Conservation (phyloP, 352 stramenopile genomes). For the Globisporangium sylvaticum region DNA sequence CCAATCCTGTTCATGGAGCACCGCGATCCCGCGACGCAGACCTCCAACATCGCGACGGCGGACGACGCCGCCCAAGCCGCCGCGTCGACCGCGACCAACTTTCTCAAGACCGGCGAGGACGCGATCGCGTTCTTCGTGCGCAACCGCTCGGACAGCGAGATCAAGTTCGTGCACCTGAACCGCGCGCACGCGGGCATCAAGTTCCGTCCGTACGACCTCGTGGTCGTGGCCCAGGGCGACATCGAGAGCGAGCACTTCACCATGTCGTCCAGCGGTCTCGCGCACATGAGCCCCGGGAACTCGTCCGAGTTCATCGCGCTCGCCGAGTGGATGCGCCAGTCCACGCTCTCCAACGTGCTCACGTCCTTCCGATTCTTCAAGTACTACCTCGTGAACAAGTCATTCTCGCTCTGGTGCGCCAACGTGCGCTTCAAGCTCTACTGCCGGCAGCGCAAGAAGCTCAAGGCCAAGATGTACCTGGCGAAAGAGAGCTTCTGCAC, state of each 20-base stretch:
- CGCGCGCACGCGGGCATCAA: constrained; percentile 52
- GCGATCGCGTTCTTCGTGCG: constrained; percentile 93
- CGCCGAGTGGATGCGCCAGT: constrained; percentile 93
- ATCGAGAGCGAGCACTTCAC: constrained; percentile 88
- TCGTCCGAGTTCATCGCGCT: constrained; percentile 92
- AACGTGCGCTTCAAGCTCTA: constrained; percentile 91
- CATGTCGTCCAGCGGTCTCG: constrained; percentile 85
- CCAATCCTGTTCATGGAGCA: constrained; percentile 46
- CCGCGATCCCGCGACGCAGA: constrained; percentile 42
- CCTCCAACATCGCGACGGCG: constrained; percentile 26
- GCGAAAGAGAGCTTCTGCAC: constrained; percentile 89
- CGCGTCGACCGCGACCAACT: constrained; percentile 41
- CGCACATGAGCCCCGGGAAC: constrained; percentile 64
- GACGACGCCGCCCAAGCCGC: constrained; percentile 52
- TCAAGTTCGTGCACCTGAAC: constrained; percentile 95
- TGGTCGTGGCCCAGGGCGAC: constrained; percentile 81
- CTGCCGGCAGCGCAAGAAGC: constrained; percentile 81
- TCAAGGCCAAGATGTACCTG: constrained; percentile 83
- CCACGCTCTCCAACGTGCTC: constrained; percentile 94
- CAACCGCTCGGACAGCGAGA: constrained; percentile 86
- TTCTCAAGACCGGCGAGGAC: constrained; percentile 84
- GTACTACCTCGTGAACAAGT: constrained; percentile 91
- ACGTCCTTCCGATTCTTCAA: constrained; percentile 93
- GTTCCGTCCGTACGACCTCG: constrained; percentile 92
- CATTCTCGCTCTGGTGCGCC: constrained; percentile 85